phyloP scores from a whole-genome alignment of 768 basidiomycete genomes.

The Cyclocybe aegerita region DNA sequence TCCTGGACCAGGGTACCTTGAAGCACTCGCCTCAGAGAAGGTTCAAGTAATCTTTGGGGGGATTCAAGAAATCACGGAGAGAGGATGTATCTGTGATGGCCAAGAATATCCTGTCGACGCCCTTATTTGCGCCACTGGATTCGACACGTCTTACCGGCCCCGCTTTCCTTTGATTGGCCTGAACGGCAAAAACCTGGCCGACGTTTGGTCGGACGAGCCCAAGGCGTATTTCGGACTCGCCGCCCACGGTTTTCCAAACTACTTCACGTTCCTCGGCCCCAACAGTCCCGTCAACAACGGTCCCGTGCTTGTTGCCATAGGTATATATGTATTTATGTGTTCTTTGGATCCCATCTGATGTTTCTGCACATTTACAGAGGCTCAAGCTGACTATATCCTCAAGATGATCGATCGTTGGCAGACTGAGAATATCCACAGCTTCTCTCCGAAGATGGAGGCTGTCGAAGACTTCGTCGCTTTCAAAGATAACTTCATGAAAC shows the following conservation, averaged over 20 bases:
- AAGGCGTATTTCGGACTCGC: slow-evolving; percentile 26
- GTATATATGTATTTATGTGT: slow-evolving; percentile 7
- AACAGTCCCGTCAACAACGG: slow-evolving; percentile 30
- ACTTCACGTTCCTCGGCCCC: slow-evolving; percentile 26
- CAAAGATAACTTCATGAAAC: slow-evolving; percentile 29
- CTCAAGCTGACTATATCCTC: slow-evolving; percentile 28
- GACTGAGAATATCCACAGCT: slow-evolving; percentile 31
- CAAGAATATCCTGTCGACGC: slow-evolving; percentile 27
- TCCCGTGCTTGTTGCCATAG: slow-evolving; percentile 21
- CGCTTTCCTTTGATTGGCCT: slow-evolving; percentile 27
- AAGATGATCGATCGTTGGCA: slow-evolving; percentile 28
- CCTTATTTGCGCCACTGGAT: slow-evolving; percentile 33
- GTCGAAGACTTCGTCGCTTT: slow-evolving; percentile 27
- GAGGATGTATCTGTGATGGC: slow-evolving; percentile 24
- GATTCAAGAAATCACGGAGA: slow-evolving; percentile 25
- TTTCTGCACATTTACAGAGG: slow-evolving; percentile 14
- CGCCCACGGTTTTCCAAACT: slow-evolving; percentile 27
- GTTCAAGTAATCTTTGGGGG: slow-evolving; percentile 26
- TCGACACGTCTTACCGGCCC: slow-evolving; percentile 29
- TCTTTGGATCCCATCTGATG: neutral
- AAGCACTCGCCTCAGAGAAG: slow-evolving; percentile 24
- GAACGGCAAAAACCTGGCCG: slow-evolving; percentile 21
- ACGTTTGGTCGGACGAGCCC: slow-evolving; percentile 27
- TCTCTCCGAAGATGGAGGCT: slow-evolving; percentile 27
- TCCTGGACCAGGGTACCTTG: slow-evolving; percentile 29